Base-by-base conservation (phyloP, 257 asterid genomes). In the Solanum virginianum region DNA sequence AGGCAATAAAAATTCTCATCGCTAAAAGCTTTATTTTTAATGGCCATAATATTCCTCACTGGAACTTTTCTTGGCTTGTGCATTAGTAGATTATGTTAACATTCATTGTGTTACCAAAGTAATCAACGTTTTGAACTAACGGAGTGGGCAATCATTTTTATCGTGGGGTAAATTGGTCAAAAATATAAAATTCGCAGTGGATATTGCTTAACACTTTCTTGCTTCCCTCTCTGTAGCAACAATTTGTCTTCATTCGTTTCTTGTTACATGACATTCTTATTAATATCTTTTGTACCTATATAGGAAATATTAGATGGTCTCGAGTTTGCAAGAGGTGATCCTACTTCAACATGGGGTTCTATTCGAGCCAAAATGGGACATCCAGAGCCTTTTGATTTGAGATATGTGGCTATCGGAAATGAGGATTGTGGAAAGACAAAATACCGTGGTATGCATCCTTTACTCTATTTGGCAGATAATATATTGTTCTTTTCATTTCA, bases 231-330 rank as follows among this genome's bases (percentile, higher is more conserved):
- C 47, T 77, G 45, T 8, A 51, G 45, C 63, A 51, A 51, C 82
- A 77, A 16, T 15, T 22, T 15, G 10, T 51, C 47, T 77, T 51
- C 47, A 59, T 82, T 39, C 22, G 45, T 26, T 53, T 57, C 59
- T 20, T n/a, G 14, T 17, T 86, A 49, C 47, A 18, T 22, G 79
- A 72, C 43, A 63, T 71, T 15, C 20, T 80, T 43, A 84, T 45
- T 24, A 62, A 49, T 88, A 75, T 84, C n/a, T 53, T 65, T 86
- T 47, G 83, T 77, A 39, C 77, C 24, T 57, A 72, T 43, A 84
- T 88, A 97, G 99, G 99, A 97, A 89, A 90, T 92, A 84, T 86
- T 97, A 80, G 98, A 95, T 14, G 99, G 99, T 32, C 89, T 95
- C 45, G 98, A 95, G 93, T 97, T 97, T 86, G 97, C 98, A 47